A percentile compares a stretch with the other conserved stretches of the same genome.
phyloP scores from a whole-genome alignment of 768 basidiomycete species.

The Boletus sp. region DNA sequence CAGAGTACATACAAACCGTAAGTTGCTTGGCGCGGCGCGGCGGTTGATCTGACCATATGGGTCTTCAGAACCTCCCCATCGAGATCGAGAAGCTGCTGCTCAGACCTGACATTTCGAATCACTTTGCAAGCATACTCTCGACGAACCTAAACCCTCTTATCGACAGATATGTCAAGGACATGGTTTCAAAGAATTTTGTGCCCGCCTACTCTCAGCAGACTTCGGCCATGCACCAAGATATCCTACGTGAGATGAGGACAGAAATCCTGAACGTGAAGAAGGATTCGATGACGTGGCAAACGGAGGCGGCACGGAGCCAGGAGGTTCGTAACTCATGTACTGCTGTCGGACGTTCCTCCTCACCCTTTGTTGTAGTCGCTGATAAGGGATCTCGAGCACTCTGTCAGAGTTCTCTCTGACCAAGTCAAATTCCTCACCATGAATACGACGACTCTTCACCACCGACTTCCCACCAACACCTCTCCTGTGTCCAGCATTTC shows the following conservation, averaged over 20 bases:
- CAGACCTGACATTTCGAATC: slow-evolving; percentile 72
- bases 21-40: background rate
- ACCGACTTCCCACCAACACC: slow-evolving; percentile 35
- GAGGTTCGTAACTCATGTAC: slow-evolving; percentile 52
- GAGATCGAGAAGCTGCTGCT: slow-evolving; percentile 80
- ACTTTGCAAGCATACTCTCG: slow-evolving; percentile 74
- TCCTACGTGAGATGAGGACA: slow-evolving; percentile 68
- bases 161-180: slow-evolving; percentile 80
- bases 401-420: slow-evolving; percentile 70
- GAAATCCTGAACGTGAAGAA: slow-evolving; percentile 78
- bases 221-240: slow-evolving; percentile 75
- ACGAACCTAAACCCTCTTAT: slow-evolving; percentile 71
- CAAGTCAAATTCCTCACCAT: slow-evolving; percentile 79
- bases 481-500: slow-evolving; percentile 33
- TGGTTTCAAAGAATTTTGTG: slow-evolving; percentile 68
- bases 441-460: slow-evolving; percentile 43
- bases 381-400: slow-evolving; percentile 80
- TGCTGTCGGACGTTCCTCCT: background rate
- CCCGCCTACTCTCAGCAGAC: slow-evolving; percentile 76
- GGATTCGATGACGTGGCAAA: slow-evolving; percentile 81
- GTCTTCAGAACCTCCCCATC: slow-evolving; percentile 60
- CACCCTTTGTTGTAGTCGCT: slow-evolving; percentile 47
- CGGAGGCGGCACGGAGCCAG: slow-evolving; percentile 70
- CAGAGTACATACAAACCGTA: slow-evolving; percentile 74
- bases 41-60: slow-evolving; percentile 1